These are phyloP conservation scores for Fusarium sp. DNA, from an alignment of 2,329 filamentous ascomycete genomes.

Conservation along the genomic window DNA sequence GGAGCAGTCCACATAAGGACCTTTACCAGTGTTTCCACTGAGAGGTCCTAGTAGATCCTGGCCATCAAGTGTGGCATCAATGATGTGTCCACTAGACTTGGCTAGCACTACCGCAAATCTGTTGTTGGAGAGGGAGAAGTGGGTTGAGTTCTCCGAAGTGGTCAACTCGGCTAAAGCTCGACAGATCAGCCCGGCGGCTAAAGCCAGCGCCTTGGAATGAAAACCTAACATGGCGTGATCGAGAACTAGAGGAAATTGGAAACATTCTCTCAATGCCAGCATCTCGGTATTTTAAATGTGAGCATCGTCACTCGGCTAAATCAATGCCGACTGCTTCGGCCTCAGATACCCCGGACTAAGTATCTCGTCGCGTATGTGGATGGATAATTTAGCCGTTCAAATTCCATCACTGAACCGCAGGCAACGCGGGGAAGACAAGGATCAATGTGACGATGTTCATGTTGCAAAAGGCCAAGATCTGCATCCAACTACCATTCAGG, in stretches of 20 bases:
- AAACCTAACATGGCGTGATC: neutral
- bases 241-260: neutral
- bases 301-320: slow-evolving; percentile 1
- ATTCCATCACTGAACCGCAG: neutral
- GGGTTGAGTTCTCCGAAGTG: slow-evolving; percentile 36
- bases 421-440: slow-evolving; percentile 30
- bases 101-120: slow-evolving; percentile 23
- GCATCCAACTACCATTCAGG: neutral
- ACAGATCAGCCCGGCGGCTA: slow-evolving; percentile 3
- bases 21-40: slow-evolving; percentile 57
- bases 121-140: slow-evolving; percentile 38
- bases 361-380: neutral
- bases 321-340: slow-evolving; percentile 17
- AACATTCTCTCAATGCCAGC: rapidly evolving
- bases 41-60: slow-evolving; percentile 63
- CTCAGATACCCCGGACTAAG: neutral
- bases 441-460: neutral
- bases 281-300: neutral
- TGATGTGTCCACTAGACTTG: slow-evolving; percentile 37
- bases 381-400: slow-evolving; percentile 20
- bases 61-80: slow-evolving; percentile 44
- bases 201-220: slow-evolving; percentile 2
- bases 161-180: slow-evolving; percentile 12
- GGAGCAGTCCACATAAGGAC: slow-evolving; percentile 72
- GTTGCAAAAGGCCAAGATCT: neutral